Conservation (phyloP, 176 grass and related monocot genomes). For the Musa itinerans region DNA sequence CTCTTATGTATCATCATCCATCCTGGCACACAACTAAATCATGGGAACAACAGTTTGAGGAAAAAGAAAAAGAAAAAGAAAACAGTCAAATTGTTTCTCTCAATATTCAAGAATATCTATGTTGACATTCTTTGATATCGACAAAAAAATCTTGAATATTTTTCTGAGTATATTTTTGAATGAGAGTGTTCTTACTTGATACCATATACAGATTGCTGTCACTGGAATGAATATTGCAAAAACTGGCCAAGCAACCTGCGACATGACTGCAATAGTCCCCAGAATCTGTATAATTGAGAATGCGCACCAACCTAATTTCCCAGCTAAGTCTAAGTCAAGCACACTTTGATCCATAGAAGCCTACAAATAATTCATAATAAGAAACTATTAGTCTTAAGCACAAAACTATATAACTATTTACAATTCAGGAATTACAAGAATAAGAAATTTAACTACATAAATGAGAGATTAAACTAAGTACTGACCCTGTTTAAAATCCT, state of each 20-base stretch:
- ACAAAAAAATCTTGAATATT: background rate
- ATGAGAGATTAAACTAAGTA: slow-evolving; percentile 18
- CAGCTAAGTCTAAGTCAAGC: slow-evolving; percentile 69
- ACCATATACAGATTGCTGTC: slow-evolving; percentile 51
- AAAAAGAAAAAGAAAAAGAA: slow-evolving; percentile 18
- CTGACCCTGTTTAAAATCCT: slow-evolving; percentile 94
- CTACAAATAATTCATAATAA: slow-evolving; percentile 26
- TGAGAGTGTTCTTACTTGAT: slow-evolving; percentile 52
- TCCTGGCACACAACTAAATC: no score
- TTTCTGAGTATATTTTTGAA: background rate
- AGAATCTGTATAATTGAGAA: slow-evolving; percentile 84
- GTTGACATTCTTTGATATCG: background rate
- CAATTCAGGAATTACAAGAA: background rate
- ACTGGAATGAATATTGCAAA: slow-evolving; percentile 90
- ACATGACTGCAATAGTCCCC: slow-evolving; percentile 85
- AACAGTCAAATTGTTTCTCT: slow-evolving; percentile 8
- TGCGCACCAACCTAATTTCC: slow-evolving; percentile 63
- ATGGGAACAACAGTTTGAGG: no score
- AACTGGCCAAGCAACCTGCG: slow-evolving; percentile 94
- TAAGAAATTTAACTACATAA: background rate
- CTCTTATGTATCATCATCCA: no score
- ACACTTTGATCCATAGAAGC: slow-evolving; percentile 86
- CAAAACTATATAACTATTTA: background rate
- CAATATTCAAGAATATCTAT: background rate
- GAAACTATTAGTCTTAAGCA: slow-evolving; percentile 11